Base-by-base conservation (phyloP, 1,284 basidiomycete genomes). In the Cystobasidium sp. region DNA sequence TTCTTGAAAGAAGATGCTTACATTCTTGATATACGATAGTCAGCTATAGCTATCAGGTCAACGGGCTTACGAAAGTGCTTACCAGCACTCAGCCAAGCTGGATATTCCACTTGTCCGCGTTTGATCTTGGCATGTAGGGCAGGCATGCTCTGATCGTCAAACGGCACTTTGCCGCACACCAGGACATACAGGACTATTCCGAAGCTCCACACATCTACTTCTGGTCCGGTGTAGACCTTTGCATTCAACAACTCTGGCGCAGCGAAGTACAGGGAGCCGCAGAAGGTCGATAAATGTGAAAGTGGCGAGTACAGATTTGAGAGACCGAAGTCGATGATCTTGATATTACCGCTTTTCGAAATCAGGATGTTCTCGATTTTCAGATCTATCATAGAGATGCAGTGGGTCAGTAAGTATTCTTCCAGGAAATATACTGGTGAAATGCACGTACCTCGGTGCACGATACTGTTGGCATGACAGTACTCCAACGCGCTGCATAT, bases 301-400 rank as follows among this genome's bases (percentile, higher is more conserved):
- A 85, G 82, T 1, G 97, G 96, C 77, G 96, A 90, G 82, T 90
- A 98, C n/a, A 99, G 86, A 82, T 99, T 99, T 39, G 94, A 97
- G 10, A 99, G 87, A 56, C 96, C 96, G 84, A 99, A 99, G 83
- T 99, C 96, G 83, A 99, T 99, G 77, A 99, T 98, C 86, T 99
- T 99, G 87, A 98, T 97, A 84, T 98, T 98, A 14, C 96, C 96
- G 0, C 93, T 93, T 78, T 97, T 94, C 1, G 94, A 97, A 79
- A 99, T 98, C 80, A 99, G 90, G 80, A 99, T 99, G 84, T 97
- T 99, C 84, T 99, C 94, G 81, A 99, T 99, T 86, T 99, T 99
- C 77, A 99, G 88, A 84, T 99, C 93, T 83, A 75, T 31, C 22
- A 53, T 24, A n/a, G 16, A 41, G 62, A 44, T 44, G 24, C 56